phyloP scores from a whole-genome alignment of 768 basidiomycete genomes.

The Kwoniella bestiolae region DNA sequence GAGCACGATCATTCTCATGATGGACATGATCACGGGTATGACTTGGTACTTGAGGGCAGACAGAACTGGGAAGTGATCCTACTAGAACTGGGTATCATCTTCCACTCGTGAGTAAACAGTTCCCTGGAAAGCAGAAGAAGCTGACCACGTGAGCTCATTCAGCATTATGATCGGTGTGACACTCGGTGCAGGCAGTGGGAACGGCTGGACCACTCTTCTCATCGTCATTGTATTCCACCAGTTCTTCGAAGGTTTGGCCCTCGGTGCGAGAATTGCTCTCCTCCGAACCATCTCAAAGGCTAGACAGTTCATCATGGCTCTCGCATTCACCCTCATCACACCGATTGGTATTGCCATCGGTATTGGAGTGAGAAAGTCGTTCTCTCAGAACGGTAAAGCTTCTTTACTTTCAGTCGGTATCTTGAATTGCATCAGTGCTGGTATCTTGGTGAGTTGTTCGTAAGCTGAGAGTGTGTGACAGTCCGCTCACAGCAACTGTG shows the following conservation, averaged over 20 bases:
- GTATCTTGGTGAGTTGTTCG: constrained; percentile 32
- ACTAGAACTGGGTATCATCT: constrained; percentile 54
- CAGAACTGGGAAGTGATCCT: constrained; percentile 51
- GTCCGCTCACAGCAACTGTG: neutral
- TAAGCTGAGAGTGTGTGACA: constrained; percentile 21
- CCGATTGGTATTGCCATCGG: constrained; percentile 55
- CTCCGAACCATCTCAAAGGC: constrained; percentile 35
- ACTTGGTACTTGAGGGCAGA: constrained; percentile 34
- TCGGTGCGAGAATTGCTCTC: constrained; percentile 51
- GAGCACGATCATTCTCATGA: constrained; percentile 20
- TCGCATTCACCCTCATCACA: constrained; percentile 51
- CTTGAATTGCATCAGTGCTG: constrained; percentile 36
- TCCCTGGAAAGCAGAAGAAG: constrained; percentile 29
- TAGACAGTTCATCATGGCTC: constrained; percentile 38
- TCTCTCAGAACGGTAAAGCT: constrained; percentile 22
- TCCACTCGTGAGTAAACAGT: constrained; percentile 42
- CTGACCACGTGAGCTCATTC: constrained; percentile 36
- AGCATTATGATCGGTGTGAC: constrained; percentile 58
- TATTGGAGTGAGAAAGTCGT: constrained; percentile 49
- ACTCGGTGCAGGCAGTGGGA: constrained; percentile 45
- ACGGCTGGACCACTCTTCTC: constrained; percentile 55
- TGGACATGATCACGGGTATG: constrained; percentile 31
- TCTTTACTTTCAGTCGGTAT: constrained; percentile 37
- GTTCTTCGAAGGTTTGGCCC: constrained; percentile 47
- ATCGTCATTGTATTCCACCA: constrained; percentile 54